These are phyloP conservation scores for Sporothrix curviconia DNA, from an alignment of 2,329 filamentous ascomycete genomes.

Conservation along the genomic window DNA sequence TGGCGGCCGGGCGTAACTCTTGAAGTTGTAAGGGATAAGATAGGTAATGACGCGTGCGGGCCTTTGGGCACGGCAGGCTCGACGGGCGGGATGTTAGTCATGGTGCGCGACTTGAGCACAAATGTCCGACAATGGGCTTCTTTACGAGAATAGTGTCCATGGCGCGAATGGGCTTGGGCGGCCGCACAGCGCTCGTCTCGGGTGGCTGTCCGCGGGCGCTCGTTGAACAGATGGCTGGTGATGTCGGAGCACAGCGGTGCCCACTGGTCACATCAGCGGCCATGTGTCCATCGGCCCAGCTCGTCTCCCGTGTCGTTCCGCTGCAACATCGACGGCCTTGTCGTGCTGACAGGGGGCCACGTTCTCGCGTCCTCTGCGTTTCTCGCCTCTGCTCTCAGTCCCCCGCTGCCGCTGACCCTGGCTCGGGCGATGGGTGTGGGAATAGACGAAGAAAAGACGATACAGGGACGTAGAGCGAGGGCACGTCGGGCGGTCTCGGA, in stretches of 20 bases:
- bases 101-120: slow-evolving; percentile 74
- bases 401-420: too few relatives aligned
- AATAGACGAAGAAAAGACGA: slow-evolving; percentile 3
- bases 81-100: slow-evolving; percentile 54
- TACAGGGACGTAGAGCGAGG: slow-evolving; percentile 21
- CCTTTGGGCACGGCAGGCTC: slow-evolving; percentile 71
- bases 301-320: slow-evolving; percentile 5
- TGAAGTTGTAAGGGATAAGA: slow-evolving; percentile 91
- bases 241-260: slow-evolving; percentile 68
- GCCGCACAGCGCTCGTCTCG: slow-evolving; percentile 44
- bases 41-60: slow-evolving; percentile 90
- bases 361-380: neutral
- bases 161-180: slow-evolving; percentile 64
- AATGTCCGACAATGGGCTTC: slow-evolving; percentile 93
- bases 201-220: slow-evolving; percentile 54
- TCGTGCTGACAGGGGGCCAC: neutral
- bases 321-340: neutral
- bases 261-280: slow-evolving; percentile 3
- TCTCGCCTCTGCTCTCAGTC: too few relatives aligned
- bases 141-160: slow-evolving; percentile 75
- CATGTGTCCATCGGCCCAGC: neutral
- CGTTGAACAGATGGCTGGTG: slow-evolving; percentile 42
- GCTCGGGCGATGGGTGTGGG: slow-evolving; percentile 7
- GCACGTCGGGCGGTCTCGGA: slow-evolving; percentile 39
- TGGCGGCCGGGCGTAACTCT: slow-evolving; percentile 95